Base-by-base conservation (phyloP, 2,329 filamentous ascomycete genomes). In the Pseudophaeomoniella oleicola region DNA sequence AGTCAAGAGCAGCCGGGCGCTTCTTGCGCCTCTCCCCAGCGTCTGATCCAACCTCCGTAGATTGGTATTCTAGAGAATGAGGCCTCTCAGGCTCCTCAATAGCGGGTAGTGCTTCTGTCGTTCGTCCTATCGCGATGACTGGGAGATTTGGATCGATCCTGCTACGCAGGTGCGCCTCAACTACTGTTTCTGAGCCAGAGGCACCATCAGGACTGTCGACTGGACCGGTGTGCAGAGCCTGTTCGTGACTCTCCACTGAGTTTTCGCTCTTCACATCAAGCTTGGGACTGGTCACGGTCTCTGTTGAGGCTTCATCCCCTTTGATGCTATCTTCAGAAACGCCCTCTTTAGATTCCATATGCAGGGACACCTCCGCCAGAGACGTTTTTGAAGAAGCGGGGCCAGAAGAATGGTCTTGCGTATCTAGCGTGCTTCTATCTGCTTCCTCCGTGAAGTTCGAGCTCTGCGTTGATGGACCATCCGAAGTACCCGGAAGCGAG, bases 1-100 rank as follows among this genome's bases (percentile, higher is more conserved):
- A 14, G 64, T 45, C 14, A 42, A 49, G 44, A 38, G 50, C 45
- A 38, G 50, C 50, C 44, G 47, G 56, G 34, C 52, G 53, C 41
- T 52, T 55, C 27, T 54, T 50, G 36, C 56, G 57, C 32, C 49
- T 46, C 14, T 48, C 46, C 19, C 40, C 40, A 30, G 41, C 31
- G 14, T 46, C 43, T 19, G 45, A 32, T 6, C 31, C 22, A n/a
- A n/a, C 22, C 22, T 27, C 22, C 6, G 22, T 27, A 6, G 22
- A 27, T 9, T 6, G 6, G n/a, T n/a, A n/a, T 27, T 6, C 22
- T 27, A 27, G 9, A 27, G 22, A 27, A 27, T n/a, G 9, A 9
- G 22, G n/a, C 22, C 22, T 27, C 22, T 9, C 6, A n/a, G 22
- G 6, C 6, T 27, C 22, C n/a, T 27, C 22, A n/a, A 6, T 27